These are phyloP conservation scores for Pythium myriotylum DNA, from an alignment of 352 stramenopile genomes.

Conservation along the genomic window DNA sequence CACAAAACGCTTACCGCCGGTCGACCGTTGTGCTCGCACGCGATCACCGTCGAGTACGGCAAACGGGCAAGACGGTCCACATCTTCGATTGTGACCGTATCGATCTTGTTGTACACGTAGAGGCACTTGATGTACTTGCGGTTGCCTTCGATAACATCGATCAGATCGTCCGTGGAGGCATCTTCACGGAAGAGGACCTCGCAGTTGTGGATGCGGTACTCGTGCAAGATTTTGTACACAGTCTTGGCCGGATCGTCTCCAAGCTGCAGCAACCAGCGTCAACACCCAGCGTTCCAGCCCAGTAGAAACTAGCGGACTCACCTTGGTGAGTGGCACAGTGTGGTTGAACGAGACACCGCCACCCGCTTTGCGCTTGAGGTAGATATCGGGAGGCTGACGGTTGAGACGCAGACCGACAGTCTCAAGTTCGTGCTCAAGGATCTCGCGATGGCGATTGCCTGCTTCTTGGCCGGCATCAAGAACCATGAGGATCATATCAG, in stretches of 20 bases:
- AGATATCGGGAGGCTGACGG: constrained; percentile 96
- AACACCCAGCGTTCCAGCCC: background rate
- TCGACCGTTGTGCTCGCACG: constrained; percentile 83
- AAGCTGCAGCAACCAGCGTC: constrained; percentile 41
- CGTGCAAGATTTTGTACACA: constrained; percentile 90
- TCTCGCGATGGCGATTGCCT: constrained; percentile 95
- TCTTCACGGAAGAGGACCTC: constrained; percentile 98
- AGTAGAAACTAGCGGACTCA: constrained; percentile 28
- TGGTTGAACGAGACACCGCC: constrained; percentile 96
- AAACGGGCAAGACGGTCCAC: constrained; percentile 96
- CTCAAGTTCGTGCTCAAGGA: constrained; percentile 98
- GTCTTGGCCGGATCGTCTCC: constrained; percentile 88
- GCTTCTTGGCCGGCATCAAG: constrained; percentile 98
- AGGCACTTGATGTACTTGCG: constrained; percentile 99
- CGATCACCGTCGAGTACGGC: constrained; percentile 96
- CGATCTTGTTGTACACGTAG: constrained; percentile 99
- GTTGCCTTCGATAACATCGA: constrained; percentile 99
- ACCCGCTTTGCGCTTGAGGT: constrained; percentile 94
- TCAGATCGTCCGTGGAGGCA: constrained; percentile 96
- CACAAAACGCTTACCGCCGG: constrained; percentile 47
- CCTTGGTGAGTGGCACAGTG: constrained; percentile 95
- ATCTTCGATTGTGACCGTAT: constrained; percentile 99
- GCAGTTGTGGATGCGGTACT: constrained; percentile 99
- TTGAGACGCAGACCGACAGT: constrained; percentile 98
- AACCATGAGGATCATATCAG: constrained; percentile 99